phyloP scores from a whole-genome alignment of 345 rosid genomes.

The Draba incana region DNA sequence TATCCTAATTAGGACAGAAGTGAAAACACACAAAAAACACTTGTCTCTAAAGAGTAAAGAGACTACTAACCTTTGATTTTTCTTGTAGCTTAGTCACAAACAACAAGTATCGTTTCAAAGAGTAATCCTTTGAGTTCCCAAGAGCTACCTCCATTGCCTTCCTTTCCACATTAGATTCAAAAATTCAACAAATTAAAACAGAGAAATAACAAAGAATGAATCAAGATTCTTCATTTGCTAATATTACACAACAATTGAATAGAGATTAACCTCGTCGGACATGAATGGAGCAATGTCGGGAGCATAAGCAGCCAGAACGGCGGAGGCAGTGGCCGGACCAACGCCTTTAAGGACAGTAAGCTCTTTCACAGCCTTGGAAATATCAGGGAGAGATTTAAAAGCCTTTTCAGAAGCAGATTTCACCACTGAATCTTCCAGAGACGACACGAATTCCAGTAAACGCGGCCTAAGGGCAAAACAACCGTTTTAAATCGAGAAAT shows the following conservation, averaged over 20 bases:
- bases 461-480: slow-evolving; percentile 55
- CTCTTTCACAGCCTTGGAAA: slow-evolving; percentile 67
- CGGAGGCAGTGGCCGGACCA: slow-evolving; percentile 92
- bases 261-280: slow-evolving; percentile 76
- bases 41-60: slow-evolving; percentile 25
- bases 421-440: slow-evolving; percentile 66
- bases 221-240: not conserved
- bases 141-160: slow-evolving; percentile 82
- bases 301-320: slow-evolving; percentile 83
- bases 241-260: not conserved
- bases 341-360: slow-evolving; percentile 87
- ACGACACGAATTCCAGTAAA: slow-evolving; percentile 65
- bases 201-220: not conserved
- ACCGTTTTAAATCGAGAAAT: not conserved
- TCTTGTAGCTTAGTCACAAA: slow-evolving; percentile 58
- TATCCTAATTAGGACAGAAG: slow-evolving; percentile 5
- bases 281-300: slow-evolving; percentile 80
- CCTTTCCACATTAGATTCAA: slow-evolving; percentile 1
- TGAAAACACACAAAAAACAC: not conserved
- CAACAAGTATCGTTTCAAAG: slow-evolving; percentile 68
- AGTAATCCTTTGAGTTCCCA: slow-evolving; percentile 73
- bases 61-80: slow-evolving; percentile 58
- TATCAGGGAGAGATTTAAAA: slow-evolving; percentile 71
- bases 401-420: slow-evolving; percentile 78
- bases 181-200: not conserved